phyloP scores from a whole-genome alignment of 768 basidiomycete species.

The Trametes punicea region DNA sequence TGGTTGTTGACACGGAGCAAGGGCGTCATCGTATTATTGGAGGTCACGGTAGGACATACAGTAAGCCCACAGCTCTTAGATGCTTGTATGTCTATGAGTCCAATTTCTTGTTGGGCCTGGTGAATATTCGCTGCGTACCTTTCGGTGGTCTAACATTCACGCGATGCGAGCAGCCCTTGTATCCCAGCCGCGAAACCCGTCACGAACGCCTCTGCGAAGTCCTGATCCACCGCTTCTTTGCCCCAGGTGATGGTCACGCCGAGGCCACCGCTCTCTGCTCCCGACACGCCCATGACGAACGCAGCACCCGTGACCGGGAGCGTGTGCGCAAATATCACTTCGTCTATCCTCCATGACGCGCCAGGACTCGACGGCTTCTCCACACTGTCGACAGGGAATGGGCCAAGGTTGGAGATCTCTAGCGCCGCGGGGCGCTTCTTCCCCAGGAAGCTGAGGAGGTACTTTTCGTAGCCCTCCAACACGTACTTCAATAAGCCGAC shows the following conservation, averaged over 20 bases:
- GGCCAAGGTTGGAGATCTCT: conserved; percentile 40
- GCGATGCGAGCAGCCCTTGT: background rate
- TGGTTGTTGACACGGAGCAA: too few relatives aligned
- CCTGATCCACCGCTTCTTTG: conserved; percentile 20
- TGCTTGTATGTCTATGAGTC: too few relatives aligned
- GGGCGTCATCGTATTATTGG: too few relatives aligned
- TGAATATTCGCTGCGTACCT: background rate
- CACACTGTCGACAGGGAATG: conserved; percentile 19
- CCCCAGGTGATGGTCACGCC: conserved; percentile 22
- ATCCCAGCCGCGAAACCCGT: background rate
- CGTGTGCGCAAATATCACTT: conserved; percentile 19
- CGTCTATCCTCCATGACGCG: conserved; percentile 19
- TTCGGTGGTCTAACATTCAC: too few relatives aligned
- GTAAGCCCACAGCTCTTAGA: too few relatives aligned
- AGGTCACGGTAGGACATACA: too few relatives aligned
- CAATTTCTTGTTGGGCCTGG: background rate
- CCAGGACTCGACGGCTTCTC: background rate
- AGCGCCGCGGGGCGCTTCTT: conserved; percentile 34
- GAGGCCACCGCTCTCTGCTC: conserved; percentile 17
- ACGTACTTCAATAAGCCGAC: conserved; percentile 36
- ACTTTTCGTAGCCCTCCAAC: conserved; percentile 32
- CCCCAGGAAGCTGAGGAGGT: conserved; percentile 30
- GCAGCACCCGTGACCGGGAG: conserved; percentile 14
- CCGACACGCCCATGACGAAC: conserved; percentile 23
- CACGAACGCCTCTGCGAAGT: conserved; percentile 22